Evolutionary conservation across 139 green algal genomes (phyloP).

Genomic region (Chlorella vulgaris): DNA sequence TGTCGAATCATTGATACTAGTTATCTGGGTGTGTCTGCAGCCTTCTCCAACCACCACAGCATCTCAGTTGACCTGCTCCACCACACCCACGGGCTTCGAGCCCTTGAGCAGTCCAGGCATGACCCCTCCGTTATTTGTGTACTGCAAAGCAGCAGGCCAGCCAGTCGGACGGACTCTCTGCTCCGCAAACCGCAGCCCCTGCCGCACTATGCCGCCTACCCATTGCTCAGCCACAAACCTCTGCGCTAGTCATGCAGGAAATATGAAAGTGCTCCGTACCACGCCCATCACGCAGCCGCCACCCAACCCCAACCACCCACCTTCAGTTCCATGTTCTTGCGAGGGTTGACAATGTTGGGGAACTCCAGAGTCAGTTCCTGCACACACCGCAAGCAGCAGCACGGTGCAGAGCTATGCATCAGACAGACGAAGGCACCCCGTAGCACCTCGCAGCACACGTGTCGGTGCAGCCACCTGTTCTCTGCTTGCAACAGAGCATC

Average conservation of each 20-base stretch:
- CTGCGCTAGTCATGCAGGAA: not conserved
- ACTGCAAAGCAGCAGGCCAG: not conserved
- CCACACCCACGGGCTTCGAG: constrained; percentile 17
- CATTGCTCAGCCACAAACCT: not conserved
- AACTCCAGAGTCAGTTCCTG: constrained; percentile 83
- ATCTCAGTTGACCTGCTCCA: not conserved
- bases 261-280: not conserved
- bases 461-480: too few relatives aligned
- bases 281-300: not conserved
- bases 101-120: constrained; percentile 19
- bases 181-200: not conserved
- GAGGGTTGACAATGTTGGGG: constrained; percentile 86
- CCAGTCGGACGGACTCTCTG: not conserved
- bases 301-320: not conserved
- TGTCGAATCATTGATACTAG: too few relatives aligned
- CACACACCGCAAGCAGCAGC: too few relatives aligned
- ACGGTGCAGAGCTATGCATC: not conserved
- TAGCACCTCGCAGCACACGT: too few relatives aligned
- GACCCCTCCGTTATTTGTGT: not conserved
- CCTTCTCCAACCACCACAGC: not conserved
- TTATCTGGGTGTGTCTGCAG: not conserved
- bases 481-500: too few relatives aligned
- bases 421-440: not conserved
- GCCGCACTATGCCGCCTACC: too few relatives aligned
- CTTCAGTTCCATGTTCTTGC: constrained; percentile 32